A percentile compares a stretch with the other conserved stretches of the same genome.
These are phyloP conservation scores for Phytophthora podocarpi DNA, from an alignment of 352 stramenopile species.

Conservation along the genomic window DNA sequence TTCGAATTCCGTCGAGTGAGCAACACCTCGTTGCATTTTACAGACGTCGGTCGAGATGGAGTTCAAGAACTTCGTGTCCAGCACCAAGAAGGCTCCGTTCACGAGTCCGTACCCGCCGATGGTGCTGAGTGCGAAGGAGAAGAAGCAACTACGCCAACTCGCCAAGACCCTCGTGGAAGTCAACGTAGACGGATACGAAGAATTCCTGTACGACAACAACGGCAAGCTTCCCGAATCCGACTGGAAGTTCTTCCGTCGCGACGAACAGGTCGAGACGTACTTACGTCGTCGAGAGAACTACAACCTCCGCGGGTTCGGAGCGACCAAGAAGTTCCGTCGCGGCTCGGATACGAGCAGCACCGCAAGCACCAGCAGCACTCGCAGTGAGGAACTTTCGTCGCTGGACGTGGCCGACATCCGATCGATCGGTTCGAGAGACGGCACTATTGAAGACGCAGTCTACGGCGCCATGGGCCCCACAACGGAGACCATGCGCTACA, in stretches of 20 bases:
- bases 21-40: not conserved
- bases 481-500: slow-evolving; percentile 39
- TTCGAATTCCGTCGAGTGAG: slow-evolving; percentile 15
- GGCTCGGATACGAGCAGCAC: slow-evolving; percentile 18
- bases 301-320: slow-evolving; percentile 26
- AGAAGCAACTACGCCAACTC: slow-evolving; percentile 29
- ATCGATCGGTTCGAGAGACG: slow-evolving; percentile 32
- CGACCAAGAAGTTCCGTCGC: slow-evolving; percentile 25
- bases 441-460: slow-evolving; percentile 36
- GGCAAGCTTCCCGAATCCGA: slow-evolving; percentile 26
- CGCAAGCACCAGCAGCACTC: slow-evolving; percentile 15
- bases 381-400: slow-evolving; percentile 23
- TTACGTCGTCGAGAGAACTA: slow-evolving; percentile 28
- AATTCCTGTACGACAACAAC: slow-evolving; percentile 26
- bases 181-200: slow-evolving; percentile 30
- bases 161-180: slow-evolving; percentile 29
- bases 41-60: slow-evolving; percentile 17
- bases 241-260: slow-evolving; percentile 31
- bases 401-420: slow-evolving; percentile 27
- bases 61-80: slow-evolving; percentile 31
- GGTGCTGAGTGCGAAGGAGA: slow-evolving; percentile 20
- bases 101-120: slow-evolving; percentile 31
- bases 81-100: slow-evolving; percentile 28
- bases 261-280: slow-evolving; percentile 30
- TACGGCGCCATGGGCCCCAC: slow-evolving; percentile 35